Base-by-base conservation (phyloP, 2,329 filamentous ascomycete genomes). In the Aspergillus neotritici region DNA sequence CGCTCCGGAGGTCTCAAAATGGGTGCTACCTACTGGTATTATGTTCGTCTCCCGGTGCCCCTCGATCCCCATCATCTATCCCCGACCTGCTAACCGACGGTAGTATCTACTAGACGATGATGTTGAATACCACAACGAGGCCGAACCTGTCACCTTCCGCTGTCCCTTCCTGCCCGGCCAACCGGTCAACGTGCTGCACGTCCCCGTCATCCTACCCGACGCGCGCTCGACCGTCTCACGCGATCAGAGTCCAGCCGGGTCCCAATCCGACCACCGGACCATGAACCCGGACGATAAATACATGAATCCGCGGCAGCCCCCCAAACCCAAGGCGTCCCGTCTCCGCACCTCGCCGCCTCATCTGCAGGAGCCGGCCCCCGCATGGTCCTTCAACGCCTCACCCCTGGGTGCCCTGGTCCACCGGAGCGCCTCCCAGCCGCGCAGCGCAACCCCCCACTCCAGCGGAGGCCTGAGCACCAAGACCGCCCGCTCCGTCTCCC, bases 11-110 rank as follows among this genome's bases (percentile, higher is more conserved):
- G 86, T 40, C 76, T 96, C 51, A 93, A 85, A 66, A 95, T 95
- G 86, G 90, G 90, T 34, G 82, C 85, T 47, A 93, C 84, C 12
- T 96, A 96, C 68, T 96, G 91, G 77, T 97, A 94, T 74, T 96
- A 93, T 69, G 88, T 94, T 73, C 69, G 86, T 76, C 34, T 37
- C 30, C n/a, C 40, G 4, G 17, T 9, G 10, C 11, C 21, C 30
- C 11, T 16, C 21, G 16, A 25, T 6, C 38, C 10, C 8, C 34
- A 16, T n/a, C n/a, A n/a, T n/a, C n/a, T n/a, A n/a, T n/a, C n/a
- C n/a, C n/a, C n/a, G n/a, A n/a, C n/a, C n/a, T n/a, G 39, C 65
- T 65, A 41, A 68, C 52, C 40, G 21, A 31, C 32, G 50, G 41
- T 63, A 94, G 86, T 96, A 95, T 67, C 82, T 90, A 62, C 66